Percentiles rank a stretch among this genome's conserved stretches.
Evolutionary conservation across 305 asterid genomes (phyloP).

Genomic region (Fraxinus xanthoxyloides): DNA sequence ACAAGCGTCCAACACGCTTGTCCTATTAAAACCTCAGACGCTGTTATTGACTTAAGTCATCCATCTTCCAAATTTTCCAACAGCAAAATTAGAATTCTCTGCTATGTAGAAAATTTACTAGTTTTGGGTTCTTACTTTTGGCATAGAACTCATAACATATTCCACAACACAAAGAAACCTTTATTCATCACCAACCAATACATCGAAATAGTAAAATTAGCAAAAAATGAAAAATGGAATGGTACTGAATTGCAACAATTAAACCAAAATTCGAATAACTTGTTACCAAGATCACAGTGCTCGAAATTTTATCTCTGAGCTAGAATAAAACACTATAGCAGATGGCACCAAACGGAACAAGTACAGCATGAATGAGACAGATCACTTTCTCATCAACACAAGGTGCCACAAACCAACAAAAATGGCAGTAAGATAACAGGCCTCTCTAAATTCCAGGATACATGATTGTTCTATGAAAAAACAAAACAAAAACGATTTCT

Average conservation of each 20-base stretch:
- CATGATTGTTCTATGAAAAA: slow-evolving; percentile 20
- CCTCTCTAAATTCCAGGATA: slow-evolving; percentile 9
- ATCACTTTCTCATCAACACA: not conserved
- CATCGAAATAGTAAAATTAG: not conserved
- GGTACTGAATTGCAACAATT: not conserved
- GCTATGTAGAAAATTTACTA: not conserved
- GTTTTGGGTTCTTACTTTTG: not conserved
- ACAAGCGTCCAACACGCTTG: not conserved
- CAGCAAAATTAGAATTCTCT: not conserved
- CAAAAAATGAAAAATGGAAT: not conserved
- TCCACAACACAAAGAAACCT: not conserved
- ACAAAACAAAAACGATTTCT: slow-evolving; percentile 25
- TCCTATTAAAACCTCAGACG: not conserved
- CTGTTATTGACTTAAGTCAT: not conserved
- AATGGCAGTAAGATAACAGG: slow-evolving; percentile 11
- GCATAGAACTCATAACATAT: not conserved
- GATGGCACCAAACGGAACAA: not conserved
- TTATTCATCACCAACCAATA: not conserved
- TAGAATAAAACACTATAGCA: not conserved
- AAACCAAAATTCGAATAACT: not conserved
- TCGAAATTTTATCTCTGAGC: not conserved
- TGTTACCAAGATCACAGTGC: not conserved
- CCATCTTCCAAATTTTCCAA: not conserved
- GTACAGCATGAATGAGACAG: not conserved
- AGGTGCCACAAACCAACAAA: not conserved